Base-by-base conservation (phyloP, 768 basidiomycete genomes). In the Pulveroboletus sp. region DNA sequence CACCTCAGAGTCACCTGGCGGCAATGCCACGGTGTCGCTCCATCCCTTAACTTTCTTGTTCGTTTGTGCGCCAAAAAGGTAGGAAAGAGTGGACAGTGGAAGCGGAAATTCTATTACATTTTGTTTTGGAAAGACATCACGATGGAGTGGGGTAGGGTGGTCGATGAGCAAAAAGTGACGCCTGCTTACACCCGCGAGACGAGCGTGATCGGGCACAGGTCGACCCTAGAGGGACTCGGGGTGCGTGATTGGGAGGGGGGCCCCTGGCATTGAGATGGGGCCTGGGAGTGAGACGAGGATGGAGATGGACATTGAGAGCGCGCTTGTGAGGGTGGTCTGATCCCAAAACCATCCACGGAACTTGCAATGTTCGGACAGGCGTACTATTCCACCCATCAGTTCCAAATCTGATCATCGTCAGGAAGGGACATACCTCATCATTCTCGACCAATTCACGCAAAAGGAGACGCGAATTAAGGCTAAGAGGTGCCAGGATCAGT, bases 401-500 rank as follows among this genome's bases (percentile, higher is more conserved):
- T 14, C 11, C 6, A 6, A 39, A 2, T 32, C 36, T 14, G 26
- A 24, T 38, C 35, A 1, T 46, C 8, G 2, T 0, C 7, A 3
- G n/a, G 26, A 27, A 21, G 15, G 24, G 18, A 47, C 47, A 4
- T 15, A 67, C 67, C 26, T 67, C 55, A 5, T 67, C 62, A 1
- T 58, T 65, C 1, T 64, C 50, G 8, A 60, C 51, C 39, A 67
- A 24, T 24, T 69, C 65, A 6, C 65, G 65, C 1, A 67, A 30
- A 26, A 69, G 47, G 9, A 56, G 39, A 5, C 65, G 67, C 6
- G 65, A 67, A 43, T 67, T 67, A 8, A 67, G 58, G 8, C 65
- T 69, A 24, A 8, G 24, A 21, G 10, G 4, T 10, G 4, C 3
- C 6, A 13, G 10, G 5, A 27, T 57, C 15, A 44, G 26, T 28